Base-by-base conservation (phyloP, 1,284 basidiomycete genomes). In the Dichomitus squalens region DNA sequence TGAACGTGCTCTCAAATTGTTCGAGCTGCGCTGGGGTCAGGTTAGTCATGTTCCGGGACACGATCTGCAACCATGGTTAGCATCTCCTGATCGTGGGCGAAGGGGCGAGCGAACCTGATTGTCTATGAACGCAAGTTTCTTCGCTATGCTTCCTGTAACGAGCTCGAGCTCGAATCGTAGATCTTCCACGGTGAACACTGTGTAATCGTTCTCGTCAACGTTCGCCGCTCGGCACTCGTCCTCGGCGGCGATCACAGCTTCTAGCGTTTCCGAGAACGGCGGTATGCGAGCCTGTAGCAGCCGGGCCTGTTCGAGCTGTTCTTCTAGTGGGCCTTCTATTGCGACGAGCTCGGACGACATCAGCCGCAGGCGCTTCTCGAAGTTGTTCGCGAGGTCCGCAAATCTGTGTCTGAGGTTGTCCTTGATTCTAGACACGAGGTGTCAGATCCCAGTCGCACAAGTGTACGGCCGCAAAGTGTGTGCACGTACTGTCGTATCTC, bases 121-220 rank as follows among this genome's bases (percentile, higher is more conserved):
- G 66, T 98, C 95, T 57, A 98, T 92, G 72, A 98, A 98, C 0
- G 90, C 86, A 35, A 96, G 87, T 79, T 98, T 96, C 81, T 95
- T 95, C 29, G 83, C 82, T 23, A 97, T 83, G 41, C 87, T 90
- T 61, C 91, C 90, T 49, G 86, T 83, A 9, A 97, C 82, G 12
- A 96, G 79, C 70, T 92, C 90, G 1, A 96, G 81, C 75, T 98
- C 96, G 65, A 95, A 97, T 58, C 88, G 86, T 21, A 98, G 81
- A 72, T 98, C 96, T 70, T 95, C 92, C 63, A 84, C 85, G 0
- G 92, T 95, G 68, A 96, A 92, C 14, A 96, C 86, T 0, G 96
- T 98, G 69, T 97, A 93, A 71, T 98, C 96, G 72, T 98, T 98
- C 73, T 98, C 96, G 69, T 98, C 96, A 3, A 98, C 90, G 65